phyloP scores from a whole-genome alignment of 176 grass and related monocot species.

The Phragmites australis region DNA sequence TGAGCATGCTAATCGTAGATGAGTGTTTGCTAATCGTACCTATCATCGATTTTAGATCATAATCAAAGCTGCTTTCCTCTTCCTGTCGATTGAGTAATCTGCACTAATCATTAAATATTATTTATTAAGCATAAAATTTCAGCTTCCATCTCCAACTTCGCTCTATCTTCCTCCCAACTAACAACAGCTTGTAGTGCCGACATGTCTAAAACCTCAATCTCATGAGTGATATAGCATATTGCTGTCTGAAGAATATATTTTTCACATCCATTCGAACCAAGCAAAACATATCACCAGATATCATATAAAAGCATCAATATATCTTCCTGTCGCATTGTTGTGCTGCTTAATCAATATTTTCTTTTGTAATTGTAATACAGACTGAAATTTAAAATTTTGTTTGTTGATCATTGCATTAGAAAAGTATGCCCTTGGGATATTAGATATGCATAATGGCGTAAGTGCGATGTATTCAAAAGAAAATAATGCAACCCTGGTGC shows the following conservation, averaged over 20 bases:
- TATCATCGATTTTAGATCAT: no score
- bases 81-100: no score
- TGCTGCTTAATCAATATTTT: no score
- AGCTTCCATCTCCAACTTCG: slow-evolving; percentile 75
- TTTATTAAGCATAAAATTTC: slow-evolving; percentile 66
- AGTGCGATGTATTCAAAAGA: slow-evolving; percentile 22
- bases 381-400: slow-evolving; percentile 4
- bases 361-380: no score
- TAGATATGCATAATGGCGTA: slow-evolving; percentile 1
- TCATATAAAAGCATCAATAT: not conserved
- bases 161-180: slow-evolving; percentile 79
- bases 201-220: slow-evolving; percentile 94
- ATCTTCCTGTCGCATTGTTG: no score
- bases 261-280: slow-evolving; percentile 85
- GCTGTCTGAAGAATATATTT: slow-evolving; percentile 79
- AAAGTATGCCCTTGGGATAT: slow-evolving; percentile 13
- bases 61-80: no score
- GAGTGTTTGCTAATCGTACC: no score
- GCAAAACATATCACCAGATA: slow-evolving; percentile 77
- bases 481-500: not conserved
- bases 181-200: slow-evolving; percentile 73
- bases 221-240: slow-evolving; percentile 67
- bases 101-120: no score
- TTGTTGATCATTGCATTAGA: not conserved
- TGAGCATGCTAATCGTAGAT: no score